Percentiles rank a stretch among this genome's conserved stretches.
These are phyloP conservation scores for Metschnikowia rubicola DNA, from an alignment of 805 yeast genomes.

Conservation along the genomic window DNA sequence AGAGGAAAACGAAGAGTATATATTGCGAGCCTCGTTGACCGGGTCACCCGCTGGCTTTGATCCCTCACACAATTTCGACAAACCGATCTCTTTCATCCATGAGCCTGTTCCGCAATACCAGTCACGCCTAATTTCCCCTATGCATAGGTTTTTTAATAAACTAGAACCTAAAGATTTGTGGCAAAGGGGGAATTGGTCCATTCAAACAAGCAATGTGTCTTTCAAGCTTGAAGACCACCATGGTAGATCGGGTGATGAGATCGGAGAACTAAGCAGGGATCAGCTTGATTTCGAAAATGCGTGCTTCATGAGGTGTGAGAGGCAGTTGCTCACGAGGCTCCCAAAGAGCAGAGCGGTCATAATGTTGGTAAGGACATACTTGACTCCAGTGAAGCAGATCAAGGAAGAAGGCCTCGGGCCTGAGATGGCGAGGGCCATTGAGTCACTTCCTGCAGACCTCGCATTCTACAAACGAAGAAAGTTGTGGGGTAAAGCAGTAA, in stretches of 20 bases:
- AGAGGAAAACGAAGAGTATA: conserved; percentile 51
- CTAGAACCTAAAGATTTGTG: conserved; percentile 53
- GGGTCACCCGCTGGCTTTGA: conserved; percentile 74
- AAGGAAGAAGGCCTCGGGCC: conserved; percentile 32
- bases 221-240: conserved; percentile 47
- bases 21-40: conserved; percentile 52
- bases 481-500: conserved; percentile 40
- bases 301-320: conserved; percentile 34
- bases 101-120: conserved; percentile 69
- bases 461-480: conserved; percentile 35
- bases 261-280: conserved; percentile 31
- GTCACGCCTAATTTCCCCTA: conserved; percentile 52
- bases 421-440: conserved; percentile 33
- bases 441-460: conserved; percentile 36
- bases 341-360: conserved; percentile 34
- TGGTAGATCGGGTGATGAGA: conserved; percentile 31
- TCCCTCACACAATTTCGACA: conserved; percentile 50
- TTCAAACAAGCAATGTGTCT: conserved; percentile 57
- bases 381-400: conserved; percentile 28
- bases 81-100: conserved; percentile 59
- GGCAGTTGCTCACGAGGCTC: conserved; percentile 36
- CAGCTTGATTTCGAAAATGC: conserved; percentile 36
- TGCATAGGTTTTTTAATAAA: conserved; percentile 64
- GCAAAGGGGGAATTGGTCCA: conserved; percentile 65
- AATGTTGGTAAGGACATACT: conserved; percentile 37